Percentiles rank a stretch among this genome's conserved stretches.
Conservation (phyloP, 495 filamentous ascomycete species). For the Podospora sp. region DNA sequence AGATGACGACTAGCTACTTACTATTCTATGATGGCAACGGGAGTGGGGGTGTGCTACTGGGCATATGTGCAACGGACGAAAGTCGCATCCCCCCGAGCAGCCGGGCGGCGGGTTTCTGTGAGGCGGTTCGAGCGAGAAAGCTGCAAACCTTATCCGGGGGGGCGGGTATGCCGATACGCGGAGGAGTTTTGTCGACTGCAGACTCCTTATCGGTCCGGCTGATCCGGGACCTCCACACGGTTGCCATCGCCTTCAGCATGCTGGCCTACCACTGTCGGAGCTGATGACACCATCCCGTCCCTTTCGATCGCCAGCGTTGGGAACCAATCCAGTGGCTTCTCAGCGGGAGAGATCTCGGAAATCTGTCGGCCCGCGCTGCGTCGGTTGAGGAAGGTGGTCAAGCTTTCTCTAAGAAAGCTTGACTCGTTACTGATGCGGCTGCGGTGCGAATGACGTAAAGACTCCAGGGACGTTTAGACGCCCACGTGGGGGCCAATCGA, state of each 20-base stretch:
- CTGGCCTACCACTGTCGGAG: neutral
- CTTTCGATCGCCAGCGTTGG: neutral
- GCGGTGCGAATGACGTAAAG: neutral
- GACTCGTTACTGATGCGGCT: neutral
- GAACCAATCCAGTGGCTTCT: neutral
- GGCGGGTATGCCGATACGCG: neutral
- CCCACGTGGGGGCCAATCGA: neutral
- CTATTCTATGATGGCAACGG: neutral
- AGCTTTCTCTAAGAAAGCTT: neutral
- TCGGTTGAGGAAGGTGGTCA: neutral
- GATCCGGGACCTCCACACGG: neutral
- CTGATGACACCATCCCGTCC: constrained; percentile 3
- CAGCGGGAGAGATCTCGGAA: neutral
- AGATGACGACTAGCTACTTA: neutral
- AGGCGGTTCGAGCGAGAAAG: neutral
- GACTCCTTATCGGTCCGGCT: neutral
- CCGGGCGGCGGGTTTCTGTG: neutral
- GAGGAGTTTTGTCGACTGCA: neutral
- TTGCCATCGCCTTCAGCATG: neutral
- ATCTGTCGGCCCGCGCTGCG: neutral
- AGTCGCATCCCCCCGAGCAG: neutral
- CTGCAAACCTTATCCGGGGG: neutral
- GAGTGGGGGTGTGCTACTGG: neutral
- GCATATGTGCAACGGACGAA: neutral
- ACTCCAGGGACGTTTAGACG: neutral